Evolutionary conservation across 768 basidiomycete genomes (phyloP).

Genomic region (Tylopilus vinaceipallidus): DNA sequence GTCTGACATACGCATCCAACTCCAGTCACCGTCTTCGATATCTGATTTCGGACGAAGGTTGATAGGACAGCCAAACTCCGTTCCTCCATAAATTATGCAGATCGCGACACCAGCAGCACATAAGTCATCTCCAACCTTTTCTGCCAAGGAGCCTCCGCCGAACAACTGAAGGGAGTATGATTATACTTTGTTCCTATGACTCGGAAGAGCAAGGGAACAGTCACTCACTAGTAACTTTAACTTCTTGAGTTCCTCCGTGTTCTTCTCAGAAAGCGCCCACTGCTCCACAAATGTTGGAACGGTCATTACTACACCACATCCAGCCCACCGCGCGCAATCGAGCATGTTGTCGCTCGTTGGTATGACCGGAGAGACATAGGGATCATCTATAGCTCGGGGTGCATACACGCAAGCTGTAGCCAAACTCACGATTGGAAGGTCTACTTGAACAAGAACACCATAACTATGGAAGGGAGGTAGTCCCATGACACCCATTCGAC

Average conservation of each 20-base stretch:
- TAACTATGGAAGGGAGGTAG: constrained; percentile 42
- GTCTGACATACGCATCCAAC: constrained; percentile 8
- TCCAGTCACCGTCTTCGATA: constrained; percentile 19
- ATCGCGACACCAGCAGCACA: constrained; percentile 17
- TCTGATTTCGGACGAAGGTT: background rate
- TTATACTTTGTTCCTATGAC: background rate
- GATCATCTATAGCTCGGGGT: constrained; percentile 18
- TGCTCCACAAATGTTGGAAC: constrained; percentile 23
- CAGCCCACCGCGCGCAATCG: constrained; percentile 7
- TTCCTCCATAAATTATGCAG: constrained; percentile 16
- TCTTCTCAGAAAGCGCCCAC: constrained; percentile 9
- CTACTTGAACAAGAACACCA: constrained; percentile 32
- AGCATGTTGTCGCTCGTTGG: constrained; percentile 23
- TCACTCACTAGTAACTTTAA: constrained; percentile 18
- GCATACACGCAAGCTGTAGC: constrained; percentile 32
- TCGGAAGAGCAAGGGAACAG: too few relatives aligned
- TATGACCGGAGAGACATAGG: constrained; percentile 12
- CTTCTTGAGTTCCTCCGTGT: constrained; percentile 18
- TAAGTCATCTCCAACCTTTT: constrained; percentile 14
- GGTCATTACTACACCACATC: constrained; percentile 7
- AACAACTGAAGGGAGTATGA: constrained; percentile 3
- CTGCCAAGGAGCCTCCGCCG: constrained; percentile 14
- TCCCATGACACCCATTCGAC: constrained; percentile 28
- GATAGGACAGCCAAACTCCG: constrained; percentile 18
- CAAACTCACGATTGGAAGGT: constrained; percentile 29